These are phyloP conservation scores for Desmodesmus armatus DNA, from an alignment of 139 green algal species.

Conservation along the genomic window DNA sequence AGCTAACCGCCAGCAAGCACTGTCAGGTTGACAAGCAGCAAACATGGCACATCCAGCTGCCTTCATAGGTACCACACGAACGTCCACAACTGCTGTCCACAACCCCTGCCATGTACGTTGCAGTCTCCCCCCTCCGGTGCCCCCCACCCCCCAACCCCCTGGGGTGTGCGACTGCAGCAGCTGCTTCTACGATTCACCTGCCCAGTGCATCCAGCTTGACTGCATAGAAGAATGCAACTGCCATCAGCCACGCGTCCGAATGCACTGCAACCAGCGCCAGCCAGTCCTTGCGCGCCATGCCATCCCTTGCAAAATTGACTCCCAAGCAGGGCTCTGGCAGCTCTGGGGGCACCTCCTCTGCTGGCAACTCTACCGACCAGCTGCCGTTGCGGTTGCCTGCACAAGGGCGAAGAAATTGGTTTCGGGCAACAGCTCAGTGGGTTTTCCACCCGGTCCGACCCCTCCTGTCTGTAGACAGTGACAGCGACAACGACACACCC, in stretches of 20 bases:
- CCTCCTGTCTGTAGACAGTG: too few species aligned
- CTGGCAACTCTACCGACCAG: constrained; percentile 94
- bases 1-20: not conserved
- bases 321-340: constrained; percentile 97
- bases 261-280: constrained; percentile 97
- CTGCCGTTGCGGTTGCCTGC: constrained; percentile 81
- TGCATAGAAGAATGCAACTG: constrained; percentile 96
- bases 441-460: too few species aligned
- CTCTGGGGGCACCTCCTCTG: constrained; percentile 97
- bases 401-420: not conserved
- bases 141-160: not conserved
- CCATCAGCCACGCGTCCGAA: constrained; percentile 96
- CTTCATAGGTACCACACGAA: too few species aligned
- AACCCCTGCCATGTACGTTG: too few species aligned
- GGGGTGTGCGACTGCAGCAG: not conserved
- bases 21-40: too few species aligned
- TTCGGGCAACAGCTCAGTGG: not conserved
- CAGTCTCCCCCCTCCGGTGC: too few species aligned
- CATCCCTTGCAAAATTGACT: constrained; percentile 98
- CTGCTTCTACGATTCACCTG: constrained; percentile 56
- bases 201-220: constrained; percentile 89
- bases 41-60: constrained; percentile 4
- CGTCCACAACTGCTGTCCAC: too few species aligned
- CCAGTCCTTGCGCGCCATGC: constrained; percentile 95
- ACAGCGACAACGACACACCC: too few species aligned